Evolutionary conservation across 345 rosid species (phyloP), one percentile per base, ranked within the genome.

Genomic region (Eucalyptus erythrocorys): DNA sequence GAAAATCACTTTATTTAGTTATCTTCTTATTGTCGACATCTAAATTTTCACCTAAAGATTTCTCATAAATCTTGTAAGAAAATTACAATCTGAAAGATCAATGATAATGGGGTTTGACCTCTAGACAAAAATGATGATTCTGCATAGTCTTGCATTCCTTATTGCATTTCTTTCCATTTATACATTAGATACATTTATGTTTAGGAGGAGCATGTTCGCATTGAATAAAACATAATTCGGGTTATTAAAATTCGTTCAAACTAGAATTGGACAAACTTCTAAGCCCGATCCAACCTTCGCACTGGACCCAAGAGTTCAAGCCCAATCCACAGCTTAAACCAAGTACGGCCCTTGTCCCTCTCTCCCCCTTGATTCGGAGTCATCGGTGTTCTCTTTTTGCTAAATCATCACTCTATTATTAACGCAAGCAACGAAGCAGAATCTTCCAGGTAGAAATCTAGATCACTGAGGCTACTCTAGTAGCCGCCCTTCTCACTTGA

Each of bases 21-120:
- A 55, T 55, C 0, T 24, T 55, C 6, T 55, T 55, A 22, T 55
- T 4, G 30, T 24, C 0, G 6, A 24, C 0, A 24, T 0, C 19
- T 4, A 55, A 24, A 4, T 55, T 55, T 55, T 55, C 6, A 24
- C 6, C 3, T 55, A 55, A 55, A 55, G 1, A 0, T 3, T 55
- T 55, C 13, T 55, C 1, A 55, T 55, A 55, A 55, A 24, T 55
- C 24, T 55, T 0, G 6, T 55, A 55, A 24, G 30, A 55, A 24
- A 24, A 24, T 55, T 4, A 24, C 30, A 24, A 22, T 22, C 9
- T 1, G 3, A 55, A 55, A 22, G 13, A 4, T 55, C 61, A 55
- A 55, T 55, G 61, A 10, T 13, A 55, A 55, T 24, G 61, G 61
- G 1, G 30, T 55, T 55, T 55, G 0, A 10, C 61, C 61, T 19